Percentiles rank a stretch among this genome's conserved stretches.
phyloP scores from a whole-genome alignment of 1,284 basidiomycete genomes.

The Ganoderma lucidum region DNA sequence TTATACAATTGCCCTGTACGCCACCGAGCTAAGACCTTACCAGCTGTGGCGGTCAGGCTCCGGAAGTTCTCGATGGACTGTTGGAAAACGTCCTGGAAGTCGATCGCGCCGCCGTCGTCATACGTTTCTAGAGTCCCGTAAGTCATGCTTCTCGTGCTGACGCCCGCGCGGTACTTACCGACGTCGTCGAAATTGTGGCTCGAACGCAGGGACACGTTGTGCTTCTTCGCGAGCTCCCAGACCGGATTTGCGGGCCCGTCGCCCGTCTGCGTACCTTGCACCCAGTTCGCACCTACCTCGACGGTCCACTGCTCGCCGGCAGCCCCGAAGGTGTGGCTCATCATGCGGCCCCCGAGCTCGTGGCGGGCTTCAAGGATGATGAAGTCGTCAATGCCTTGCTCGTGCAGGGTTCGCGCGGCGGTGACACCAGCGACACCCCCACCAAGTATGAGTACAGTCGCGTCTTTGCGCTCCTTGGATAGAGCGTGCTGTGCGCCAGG shows the following conservation, averaged over 20 bases:
- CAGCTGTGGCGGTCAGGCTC: constrained; percentile 51
- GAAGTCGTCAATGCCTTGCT: constrained; percentile 65
- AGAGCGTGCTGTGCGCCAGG: constrained; percentile 15
- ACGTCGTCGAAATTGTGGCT: constrained; percentile 59
- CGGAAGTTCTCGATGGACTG: constrained; percentile 49
- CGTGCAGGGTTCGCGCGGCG: constrained; percentile 67
- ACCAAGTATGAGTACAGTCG: constrained; percentile 61
- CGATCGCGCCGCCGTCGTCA: constrained; percentile 54
- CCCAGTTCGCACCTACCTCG: constrained; percentile 76
- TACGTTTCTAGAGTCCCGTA: constrained; percentile 53
- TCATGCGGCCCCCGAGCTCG: constrained; percentile 70
- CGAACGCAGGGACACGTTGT: constrained; percentile 55
- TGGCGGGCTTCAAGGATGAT: constrained; percentile 66
- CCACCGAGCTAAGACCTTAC: constrained; percentile 36
- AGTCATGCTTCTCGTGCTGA: neutral
- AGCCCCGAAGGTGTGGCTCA: constrained; percentile 53
- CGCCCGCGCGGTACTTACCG: constrained; percentile 45
- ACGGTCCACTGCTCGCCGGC: constrained; percentile 50
- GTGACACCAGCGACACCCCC: constrained; percentile 74
- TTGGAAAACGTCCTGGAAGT: constrained; percentile 55
- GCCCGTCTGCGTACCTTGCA: constrained; percentile 68
- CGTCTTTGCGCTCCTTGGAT: constrained; percentile 30
- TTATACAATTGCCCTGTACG: neutral
- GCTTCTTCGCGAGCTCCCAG: constrained; percentile 64
- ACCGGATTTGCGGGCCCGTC: constrained; percentile 67